A percentile compares a stretch with the other conserved stretches of the same genome.
phyloP scores from a whole-genome alignment of 2,329 filamentous ascomycete species.

The Pseudogymnoascus sp. region DNA sequence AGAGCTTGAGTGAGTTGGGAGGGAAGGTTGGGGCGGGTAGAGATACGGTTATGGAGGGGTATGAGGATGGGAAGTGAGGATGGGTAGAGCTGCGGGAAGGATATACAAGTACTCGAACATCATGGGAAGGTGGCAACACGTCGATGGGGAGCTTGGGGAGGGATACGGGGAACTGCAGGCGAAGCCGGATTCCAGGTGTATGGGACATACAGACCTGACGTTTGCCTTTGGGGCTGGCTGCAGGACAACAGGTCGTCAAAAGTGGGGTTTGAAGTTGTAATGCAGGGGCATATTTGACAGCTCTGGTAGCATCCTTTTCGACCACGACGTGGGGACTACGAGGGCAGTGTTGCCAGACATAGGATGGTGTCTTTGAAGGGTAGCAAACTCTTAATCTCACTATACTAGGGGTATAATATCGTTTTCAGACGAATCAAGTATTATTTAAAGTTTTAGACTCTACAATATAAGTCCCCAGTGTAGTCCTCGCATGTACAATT shows the following conservation, averaged over 20 bases:
- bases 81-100: background rate
- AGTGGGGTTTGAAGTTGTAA: background rate
- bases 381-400: background rate
- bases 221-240: background rate
- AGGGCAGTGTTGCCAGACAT: background rate
- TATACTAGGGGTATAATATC: background rate
- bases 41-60: slow-evolving; percentile 26
- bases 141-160: background rate
- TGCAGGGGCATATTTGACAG: background rate
- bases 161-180: slow-evolving; percentile 18
- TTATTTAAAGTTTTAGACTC: background rate
- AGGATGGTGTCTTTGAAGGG: background rate
- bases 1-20: slow-evolving; percentile 44
- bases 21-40: slow-evolving; percentile 25
- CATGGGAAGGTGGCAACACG: background rate
- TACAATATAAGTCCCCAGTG: background rate
- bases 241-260: no score
- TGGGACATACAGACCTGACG: slow-evolving; percentile 14
- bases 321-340: background rate
- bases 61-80: background rate
- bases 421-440: background rate
- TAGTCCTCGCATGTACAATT: background rate
- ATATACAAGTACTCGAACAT: background rate
- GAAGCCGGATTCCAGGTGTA: slow-evolving; percentile 35
- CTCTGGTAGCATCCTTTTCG: background rate